Evolutionary conservation across 257 asterid genomes (phyloP).

Genomic region (Osmanthus fragrans): DNA sequence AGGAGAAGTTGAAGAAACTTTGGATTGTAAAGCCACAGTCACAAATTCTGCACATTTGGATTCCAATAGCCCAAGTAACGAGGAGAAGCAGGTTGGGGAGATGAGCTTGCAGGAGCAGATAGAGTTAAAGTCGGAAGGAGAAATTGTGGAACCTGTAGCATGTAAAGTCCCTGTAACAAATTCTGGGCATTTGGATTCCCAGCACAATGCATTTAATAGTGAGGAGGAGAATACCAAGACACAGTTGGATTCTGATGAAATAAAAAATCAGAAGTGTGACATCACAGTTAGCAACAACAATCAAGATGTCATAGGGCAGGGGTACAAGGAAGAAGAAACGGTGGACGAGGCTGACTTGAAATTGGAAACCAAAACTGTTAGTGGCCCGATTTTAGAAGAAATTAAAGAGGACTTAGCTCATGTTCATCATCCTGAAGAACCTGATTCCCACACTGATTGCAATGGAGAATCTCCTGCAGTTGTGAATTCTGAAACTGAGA

Average conservation of each 20-base stretch:
- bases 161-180: constrained; percentile 23
- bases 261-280: constrained; percentile 28
- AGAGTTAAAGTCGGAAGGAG: constrained; percentile 20
- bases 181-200: constrained; percentile 20
- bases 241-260: constrained; percentile 21
- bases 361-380: constrained; percentile 28
- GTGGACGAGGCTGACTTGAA: constrained; percentile 16
- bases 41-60: background rate
- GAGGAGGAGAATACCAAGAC: constrained; percentile 22
- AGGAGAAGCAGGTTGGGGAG: constrained; percentile 1
- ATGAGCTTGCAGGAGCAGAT: constrained; percentile 16
- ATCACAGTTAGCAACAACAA: constrained; percentile 6
- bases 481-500: constrained; percentile 21
- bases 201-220: constrained; percentile 16
- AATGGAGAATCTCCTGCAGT: constrained; percentile 25
- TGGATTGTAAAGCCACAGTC: background rate
- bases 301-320: constrained; percentile 25
- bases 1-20: constrained; percentile 9
- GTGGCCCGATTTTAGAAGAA: constrained; percentile 27
- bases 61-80: background rate
- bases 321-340: constrained; percentile 23
- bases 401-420: constrained; percentile 22
- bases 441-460: constrained; percentile 17
- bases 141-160: constrained; percentile 23
- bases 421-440: constrained; percentile 28